These are phyloP conservation scores for Teratosphaeria epicoccoides DNA, from an alignment of 2,329 filamentous ascomycete genomes.

Conservation along the genomic window DNA sequence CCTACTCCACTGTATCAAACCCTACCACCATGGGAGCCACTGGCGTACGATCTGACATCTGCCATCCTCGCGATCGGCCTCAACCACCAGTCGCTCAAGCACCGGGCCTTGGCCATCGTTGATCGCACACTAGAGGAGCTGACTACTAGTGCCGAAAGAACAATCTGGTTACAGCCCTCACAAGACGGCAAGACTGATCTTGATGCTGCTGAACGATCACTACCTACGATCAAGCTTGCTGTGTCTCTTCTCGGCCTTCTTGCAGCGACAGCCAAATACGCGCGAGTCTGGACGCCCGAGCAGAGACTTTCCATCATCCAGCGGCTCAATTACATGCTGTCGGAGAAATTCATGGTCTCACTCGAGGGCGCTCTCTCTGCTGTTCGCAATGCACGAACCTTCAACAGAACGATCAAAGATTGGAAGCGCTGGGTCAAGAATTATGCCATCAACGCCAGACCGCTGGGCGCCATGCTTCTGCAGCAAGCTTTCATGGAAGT, in stretches of 20 bases:
- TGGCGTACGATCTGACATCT: constrained; percentile 67
- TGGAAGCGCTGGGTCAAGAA: constrained; percentile 82
- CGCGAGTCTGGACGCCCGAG: constrained; percentile 67
- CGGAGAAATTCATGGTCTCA: constrained; percentile 72
- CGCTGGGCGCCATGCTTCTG: constrained; percentile 81
- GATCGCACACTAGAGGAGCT: constrained; percentile 65
- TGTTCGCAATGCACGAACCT: constrained; percentile 65
- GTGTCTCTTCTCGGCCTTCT: constrained; percentile 86
- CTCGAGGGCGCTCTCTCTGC: constrained; percentile 86
- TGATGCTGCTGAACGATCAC: constrained; percentile 14
- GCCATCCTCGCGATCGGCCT: constrained; percentile 73
- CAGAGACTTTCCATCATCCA: constrained; percentile 66
- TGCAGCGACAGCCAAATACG: constrained; percentile 65
- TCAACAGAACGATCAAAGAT: constrained; percentile 58
- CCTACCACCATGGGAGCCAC: constrained; percentile 75
- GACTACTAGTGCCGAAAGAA: constrained; percentile 49
- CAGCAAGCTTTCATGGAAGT: constrained; percentile 83
- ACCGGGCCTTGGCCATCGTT: constrained; percentile 55
- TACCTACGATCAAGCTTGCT: constrained; percentile 53
- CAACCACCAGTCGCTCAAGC: constrained; percentile 58
- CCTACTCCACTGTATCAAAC: constrained; percentile 72
- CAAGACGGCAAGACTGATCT: constrained; percentile 12
- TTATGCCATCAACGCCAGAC: constrained; percentile 60
- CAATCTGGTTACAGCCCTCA: constrained; percentile 20
- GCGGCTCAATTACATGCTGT: constrained; percentile 61